Percentiles rank a stretch among this genome's conserved stretches.
These are phyloP conservation scores for Avena atlantica DNA, from an alignment of 176 grass and related monocot genomes.

Conservation along the genomic window DNA sequence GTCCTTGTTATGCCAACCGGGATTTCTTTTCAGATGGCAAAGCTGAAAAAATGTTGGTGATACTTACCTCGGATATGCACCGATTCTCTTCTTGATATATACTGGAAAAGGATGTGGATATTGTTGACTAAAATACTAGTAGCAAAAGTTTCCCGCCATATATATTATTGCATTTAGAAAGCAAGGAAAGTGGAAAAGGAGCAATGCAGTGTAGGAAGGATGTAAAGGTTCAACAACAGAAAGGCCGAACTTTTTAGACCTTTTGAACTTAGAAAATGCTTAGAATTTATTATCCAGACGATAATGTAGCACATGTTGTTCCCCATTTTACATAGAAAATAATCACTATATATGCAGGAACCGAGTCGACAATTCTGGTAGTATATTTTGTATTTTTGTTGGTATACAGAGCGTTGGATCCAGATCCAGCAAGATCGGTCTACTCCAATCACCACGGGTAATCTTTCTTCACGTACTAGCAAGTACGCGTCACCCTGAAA, in stretches of 20 bases:
- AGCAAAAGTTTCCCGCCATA: neutral
- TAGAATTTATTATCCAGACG: neutral
- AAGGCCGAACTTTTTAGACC: neutral
- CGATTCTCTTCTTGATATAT: constrained; percentile 24
- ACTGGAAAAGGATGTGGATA: neutral
- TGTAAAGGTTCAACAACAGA: neutral
- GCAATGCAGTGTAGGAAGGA: neutral
- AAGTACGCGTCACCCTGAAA: neutral
- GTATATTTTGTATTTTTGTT: too few species aligned
- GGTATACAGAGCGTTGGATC: neutral
- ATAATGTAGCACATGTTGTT: neutral
- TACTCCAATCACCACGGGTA: neutral
- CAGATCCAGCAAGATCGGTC: neutral
- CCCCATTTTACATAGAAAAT: neutral
- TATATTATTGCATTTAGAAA: neutral
- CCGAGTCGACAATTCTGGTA: too few species aligned
- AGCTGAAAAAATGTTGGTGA: neutral
- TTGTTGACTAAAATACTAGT: neutral
- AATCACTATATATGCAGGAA: too few species aligned
- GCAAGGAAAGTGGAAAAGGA: neutral
- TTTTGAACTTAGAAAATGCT: neutral
- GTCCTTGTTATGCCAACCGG: neutral
- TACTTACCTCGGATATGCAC: constrained; percentile 17
- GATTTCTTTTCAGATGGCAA: neutral
- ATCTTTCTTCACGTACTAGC: too few species aligned